A percentile compares a stretch with the other conserved stretches of the same genome.
These are phyloP conservation scores for Microdochium paspali DNA, from an alignment of 2,329 filamentous ascomycete genomes.

Conservation along the genomic window DNA sequence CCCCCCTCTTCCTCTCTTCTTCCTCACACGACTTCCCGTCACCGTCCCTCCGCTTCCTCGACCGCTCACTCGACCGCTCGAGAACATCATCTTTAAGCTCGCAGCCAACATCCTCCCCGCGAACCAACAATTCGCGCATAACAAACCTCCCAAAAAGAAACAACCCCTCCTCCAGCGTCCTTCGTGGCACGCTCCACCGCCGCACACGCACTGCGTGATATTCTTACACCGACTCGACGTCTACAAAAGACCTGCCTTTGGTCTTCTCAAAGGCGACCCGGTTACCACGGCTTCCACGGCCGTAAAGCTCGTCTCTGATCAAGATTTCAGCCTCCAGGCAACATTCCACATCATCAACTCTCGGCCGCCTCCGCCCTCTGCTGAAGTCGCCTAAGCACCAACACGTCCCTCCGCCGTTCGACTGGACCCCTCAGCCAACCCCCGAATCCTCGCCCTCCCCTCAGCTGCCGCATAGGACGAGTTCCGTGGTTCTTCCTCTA, in stretches of 20 bases:
- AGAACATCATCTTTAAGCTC: not conserved
- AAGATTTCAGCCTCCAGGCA: constrained; percentile 61
- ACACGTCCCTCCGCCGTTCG: constrained; percentile 40
- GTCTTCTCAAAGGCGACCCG: constrained; percentile 54
- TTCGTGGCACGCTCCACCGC: not conserved
- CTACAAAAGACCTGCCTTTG: constrained; percentile 45
- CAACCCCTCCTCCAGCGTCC: not conserved
- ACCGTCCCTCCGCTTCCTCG: not conserved
- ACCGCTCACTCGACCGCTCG: not conserved
- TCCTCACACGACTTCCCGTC: not conserved
- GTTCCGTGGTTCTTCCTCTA: constrained; percentile 98
- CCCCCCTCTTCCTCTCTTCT: not conserved
- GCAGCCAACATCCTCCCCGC: not conserved
- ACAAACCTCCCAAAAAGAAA: not conserved
- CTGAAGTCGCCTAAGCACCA: constrained; percentile 37
- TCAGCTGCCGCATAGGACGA: constrained; percentile 99
- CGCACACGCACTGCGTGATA: not conserved
- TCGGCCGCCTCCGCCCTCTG: constrained; percentile 46
- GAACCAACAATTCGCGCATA: not conserved
- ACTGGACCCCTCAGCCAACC: constrained; percentile 36
- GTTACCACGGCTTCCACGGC: constrained; percentile 54
- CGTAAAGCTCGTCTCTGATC: constrained; percentile 53
- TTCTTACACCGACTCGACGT: not conserved
- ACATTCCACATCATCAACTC: constrained; percentile 59
- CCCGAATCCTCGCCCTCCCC: constrained; percentile 48